Base-by-base conservation (phyloP, 176 grass and related monocot genomes). In the Zizania latifolia region DNA sequence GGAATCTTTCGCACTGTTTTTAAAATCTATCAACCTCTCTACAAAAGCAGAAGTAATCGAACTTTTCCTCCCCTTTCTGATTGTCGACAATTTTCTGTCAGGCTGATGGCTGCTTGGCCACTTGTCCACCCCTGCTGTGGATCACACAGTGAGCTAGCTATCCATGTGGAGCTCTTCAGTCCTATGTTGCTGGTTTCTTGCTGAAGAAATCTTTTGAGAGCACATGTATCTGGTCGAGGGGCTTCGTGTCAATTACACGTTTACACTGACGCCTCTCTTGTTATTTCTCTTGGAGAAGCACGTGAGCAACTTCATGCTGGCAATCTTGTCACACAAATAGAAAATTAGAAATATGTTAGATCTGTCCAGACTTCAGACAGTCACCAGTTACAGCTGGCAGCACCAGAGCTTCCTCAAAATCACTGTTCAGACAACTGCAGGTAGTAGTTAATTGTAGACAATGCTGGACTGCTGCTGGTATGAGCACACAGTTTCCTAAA, bases 21-120 rank as follows among this genome's bases (percentile, higher is more conserved):
- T 64, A 15, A 31, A 53, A 37, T 14, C 10, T 11, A 22, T 57
- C 51, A 43, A 40, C 23, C 3, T 66, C 10, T 66, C 22, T 38
- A n/a, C 48, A 56, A 55, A 55, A 78, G 62, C 24, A 67, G 62
- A 78, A 29, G 10, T 78, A 67, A 56, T 56, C 46, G 67, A 67
- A 15, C n/a, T 15, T 19, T 23, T 19, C 46, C 34, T 16, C 62
- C 27, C n/a, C 10, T 27, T 78, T 58, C 2, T 58, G 64, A 15
- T 22, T 11, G 17, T 69, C 51, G 19, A 58, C 45, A 79, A 31
- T 11, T 39, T 56, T 29, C 69, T 60, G 28, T 17, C 24, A 55
- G 5, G 12, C 22, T 51, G 43, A 63, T 55, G 34, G 58, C 22
- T 31, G 1, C 41, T 4, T 46, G 68, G 17, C 70, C 70, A 68